These are phyloP conservation scores for Clitopilus passeckerianus DNA, from an alignment of 768 basidiomycete genomes.

Conservation along the genomic window DNA sequence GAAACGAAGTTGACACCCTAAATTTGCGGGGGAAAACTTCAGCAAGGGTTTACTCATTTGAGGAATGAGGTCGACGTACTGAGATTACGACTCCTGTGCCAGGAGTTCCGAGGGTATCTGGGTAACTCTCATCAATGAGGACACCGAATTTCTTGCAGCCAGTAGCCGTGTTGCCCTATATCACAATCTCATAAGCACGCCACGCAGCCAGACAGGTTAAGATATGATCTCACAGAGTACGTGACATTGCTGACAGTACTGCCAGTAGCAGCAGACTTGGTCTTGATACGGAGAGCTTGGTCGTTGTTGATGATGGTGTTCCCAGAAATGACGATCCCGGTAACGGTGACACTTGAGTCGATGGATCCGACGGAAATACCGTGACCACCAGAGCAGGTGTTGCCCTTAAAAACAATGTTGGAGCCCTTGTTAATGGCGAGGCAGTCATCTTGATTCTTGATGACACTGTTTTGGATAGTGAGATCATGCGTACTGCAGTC, in stretches of 20 bases:
- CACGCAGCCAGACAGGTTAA: neutral
- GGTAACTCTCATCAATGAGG: conserved; percentile 65
- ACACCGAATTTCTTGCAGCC: conserved; percentile 48
- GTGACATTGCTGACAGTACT: conserved; percentile 45
- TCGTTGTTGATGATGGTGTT: conserved; percentile 54
- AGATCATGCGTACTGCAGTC: conserved; percentile 33
- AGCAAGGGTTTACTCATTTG: neutral
- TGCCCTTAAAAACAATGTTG: conserved; percentile 43
- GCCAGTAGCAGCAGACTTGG: conserved; percentile 34
- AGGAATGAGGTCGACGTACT: conserved; percentile 28
- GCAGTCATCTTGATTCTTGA: conserved; percentile 46
- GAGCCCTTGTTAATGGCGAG: conserved; percentile 44
- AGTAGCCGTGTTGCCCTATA: conserved; percentile 48
- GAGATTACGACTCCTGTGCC: conserved; percentile 54
- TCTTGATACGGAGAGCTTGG: conserved; percentile 63
- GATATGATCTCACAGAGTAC: conserved; percentile 31
- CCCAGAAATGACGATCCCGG: conserved; percentile 38
- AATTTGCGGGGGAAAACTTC: neutral
- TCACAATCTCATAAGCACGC: neutral
- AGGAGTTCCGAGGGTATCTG: conserved; percentile 43
- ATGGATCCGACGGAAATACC: conserved; percentile 66
- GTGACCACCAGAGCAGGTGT: conserved; percentile 56
- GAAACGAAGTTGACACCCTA: conserved; percentile 47
- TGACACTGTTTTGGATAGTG: conserved; percentile 31
- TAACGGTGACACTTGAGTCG: conserved; percentile 37